phyloP scores from a whole-genome alignment of 495 filamentous ascomycete species.

The Delitschia confertaspora region DNA sequence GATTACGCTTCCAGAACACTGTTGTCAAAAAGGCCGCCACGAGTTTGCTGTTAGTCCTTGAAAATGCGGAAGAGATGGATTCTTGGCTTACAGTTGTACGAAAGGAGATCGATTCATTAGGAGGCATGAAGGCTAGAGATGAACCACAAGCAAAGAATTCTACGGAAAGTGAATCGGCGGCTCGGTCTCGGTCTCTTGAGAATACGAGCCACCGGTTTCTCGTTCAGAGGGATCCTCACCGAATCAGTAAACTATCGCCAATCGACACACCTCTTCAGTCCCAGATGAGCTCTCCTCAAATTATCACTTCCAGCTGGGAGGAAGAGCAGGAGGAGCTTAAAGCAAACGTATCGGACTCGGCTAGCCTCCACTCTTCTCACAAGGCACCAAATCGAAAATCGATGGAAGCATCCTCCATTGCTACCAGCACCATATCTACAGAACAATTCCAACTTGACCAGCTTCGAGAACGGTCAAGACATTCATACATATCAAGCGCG shows the following conservation, averaged over 20 bases:
- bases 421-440: constrained; percentile 22
- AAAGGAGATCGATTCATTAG: constrained; percentile 38
- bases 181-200: constrained; percentile 5
- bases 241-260: constrained; percentile 16
- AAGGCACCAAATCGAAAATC: constrained; percentile 17
- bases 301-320: constrained; percentile 23
- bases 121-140: constrained; percentile 30
- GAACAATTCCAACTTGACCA: constrained; percentile 28
- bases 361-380: constrained; percentile 19
- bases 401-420: constrained; percentile 24
- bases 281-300: constrained; percentile 22
- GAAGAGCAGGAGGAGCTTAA: constrained; percentile 14
- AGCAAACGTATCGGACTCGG: constrained; percentile 18
- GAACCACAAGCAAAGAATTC: constrained; percentile 8
- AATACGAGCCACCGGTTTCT: constrained; percentile 21
- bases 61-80: constrained; percentile 77
- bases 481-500: constrained; percentile 25
- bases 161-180: constrained; percentile 23
- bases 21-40: constrained; percentile 50
- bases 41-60: constrained; percentile 70
- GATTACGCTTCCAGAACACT: constrained; percentile 57
- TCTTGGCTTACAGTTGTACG: constrained; percentile 56
- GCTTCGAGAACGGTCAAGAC: constrained; percentile 25
- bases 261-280: constrained; percentile 17
- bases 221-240: constrained; percentile 16